A percentile compares a stretch with the other conserved stretches of the same genome.
phyloP scores from a whole-genome alignment of 331 rosid species.

The Malus hybrid region DNA sequence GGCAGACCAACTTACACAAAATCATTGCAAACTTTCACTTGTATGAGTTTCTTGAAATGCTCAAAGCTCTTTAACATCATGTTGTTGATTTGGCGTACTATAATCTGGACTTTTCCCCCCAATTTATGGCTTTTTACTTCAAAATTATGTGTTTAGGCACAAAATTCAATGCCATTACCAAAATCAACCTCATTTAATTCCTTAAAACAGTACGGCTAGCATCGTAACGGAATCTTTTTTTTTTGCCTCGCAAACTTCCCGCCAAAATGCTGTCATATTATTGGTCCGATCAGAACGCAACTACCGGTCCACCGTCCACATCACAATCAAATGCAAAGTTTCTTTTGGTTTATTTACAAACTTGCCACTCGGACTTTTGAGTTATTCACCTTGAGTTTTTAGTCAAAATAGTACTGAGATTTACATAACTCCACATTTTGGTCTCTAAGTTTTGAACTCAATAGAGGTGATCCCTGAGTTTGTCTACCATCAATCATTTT shows the following conservation, averaged over 20 bases:
- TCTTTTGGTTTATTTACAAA: no score
- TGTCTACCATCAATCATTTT: no score
- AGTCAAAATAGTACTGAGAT: no score
- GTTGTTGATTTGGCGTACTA: background rate
- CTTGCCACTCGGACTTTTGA: background rate
- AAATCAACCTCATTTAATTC: constrained; percentile 17
- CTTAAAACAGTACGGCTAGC: background rate
- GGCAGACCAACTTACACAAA: background rate
- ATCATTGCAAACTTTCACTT: constrained; percentile 13
- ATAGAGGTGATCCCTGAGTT: accelerated
- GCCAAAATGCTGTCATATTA: background rate
- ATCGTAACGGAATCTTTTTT: constrained; percentile 8
- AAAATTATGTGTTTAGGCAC: constrained; percentile 1
- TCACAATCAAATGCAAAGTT: background rate
- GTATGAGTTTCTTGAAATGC: constrained; percentile 5
- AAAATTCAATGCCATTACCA: background rate
- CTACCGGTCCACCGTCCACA: background rate
- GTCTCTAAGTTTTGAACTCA: no score
- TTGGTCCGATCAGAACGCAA: background rate
- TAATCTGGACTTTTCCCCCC: background rate
- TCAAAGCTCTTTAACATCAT: background rate
- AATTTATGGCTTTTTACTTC: constrained; percentile 15
- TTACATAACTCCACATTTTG: no score
- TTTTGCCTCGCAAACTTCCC: constrained; percentile 10
- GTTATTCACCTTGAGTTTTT: background rate